Base-by-base conservation (phyloP, 1,284 basidiomycete species). In the Cryptococcus hybrid region DNA sequence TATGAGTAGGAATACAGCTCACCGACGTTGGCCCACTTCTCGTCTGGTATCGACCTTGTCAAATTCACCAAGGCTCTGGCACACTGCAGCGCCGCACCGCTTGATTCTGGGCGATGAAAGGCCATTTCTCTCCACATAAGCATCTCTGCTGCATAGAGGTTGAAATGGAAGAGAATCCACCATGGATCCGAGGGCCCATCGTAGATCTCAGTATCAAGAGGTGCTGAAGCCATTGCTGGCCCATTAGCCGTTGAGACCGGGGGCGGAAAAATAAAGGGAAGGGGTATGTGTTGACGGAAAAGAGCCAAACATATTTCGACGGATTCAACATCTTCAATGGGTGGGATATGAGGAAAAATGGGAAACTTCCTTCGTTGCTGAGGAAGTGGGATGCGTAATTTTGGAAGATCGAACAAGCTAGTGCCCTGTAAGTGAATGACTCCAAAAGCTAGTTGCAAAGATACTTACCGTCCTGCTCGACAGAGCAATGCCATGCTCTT, bases 91-190 rank as follows among this genome's bases (percentile, higher is more conserved):
- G 70, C 69, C 7, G 50, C 55, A 18, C 67, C 65, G 48, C 70
- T 67, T 42, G 59, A 63, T 5, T 40, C 53, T 2, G 51, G 36
- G 30, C 58, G 52, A 55, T 72, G 60, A 36, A 66, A 37, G 18
- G 69, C 61, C 62, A 67, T 65, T 51, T 72, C 72, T 45, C 65
- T 61, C 55, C 62, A 69, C 55, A 68, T 65, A 47, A 71, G 35
- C 69, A 74, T 69, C 49, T 74, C 70, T 2, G 72, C 69, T 1
- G 64, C 59, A 42, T 62, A 65, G 5, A 74, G 46, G 51, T 72
- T 73, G 12, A 61, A 50, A 47, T 70, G 69, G 2, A 66, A 52
- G 55, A 66, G 59, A 44, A 70, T 67, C 64, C 68, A 74, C 69
- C 69, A 74, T 12, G 70, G 72, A 52, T 74, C 68, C 7, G 50